Evolutionary conservation across 768 basidiomycete genomes (phyloP), one percentile per base, ranked within the genome.

Genomic region (Gyrodon lividus): DNA sequence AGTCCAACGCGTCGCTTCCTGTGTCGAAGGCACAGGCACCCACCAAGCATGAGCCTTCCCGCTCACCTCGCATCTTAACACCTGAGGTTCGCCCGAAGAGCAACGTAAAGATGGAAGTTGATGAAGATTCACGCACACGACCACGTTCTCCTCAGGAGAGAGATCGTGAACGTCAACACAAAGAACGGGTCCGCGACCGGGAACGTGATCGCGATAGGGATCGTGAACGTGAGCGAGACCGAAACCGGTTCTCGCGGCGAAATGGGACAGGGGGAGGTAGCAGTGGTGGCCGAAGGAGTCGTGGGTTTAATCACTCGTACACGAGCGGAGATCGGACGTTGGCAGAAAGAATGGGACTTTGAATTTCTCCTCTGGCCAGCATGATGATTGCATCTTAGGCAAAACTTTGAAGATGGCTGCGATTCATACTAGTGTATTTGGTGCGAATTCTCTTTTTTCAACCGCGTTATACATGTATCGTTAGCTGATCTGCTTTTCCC

Each of bases 321-420:
- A 56, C 62, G 41, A 57, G 65, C 56, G 74, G 74, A 40, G 85
- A 87, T 75, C 88, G 89, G 80, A 88, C 89, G 76, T 83, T 92
- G 75, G 86, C 84, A 68, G 87, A 91, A 70, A 75, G 89, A 63
- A 80, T 92, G 84, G 89, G 89, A 68, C 77, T 89, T 38, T 88
- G 71, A 78, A 60, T 46, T 23, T 48, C 17, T 54, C 55, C 46
- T 57, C 55, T 57, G 46, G 48, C 55, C 38, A 52, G 31, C 56
- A 37, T 43, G 39, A 43, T 14, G 48, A 39, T 56, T 61, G 39
- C 54, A 59, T 59, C 48, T 57, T 60, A 57, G 49, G 54, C 43
- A 53, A 61, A 64, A 59, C 55, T 56, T 48, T 51, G 44, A 52
- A 52, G 52, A 41, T 24, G 40, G 14, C 24, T 16, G 55, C 44